These are phyloP conservation scores for Platanthera zijinensis DNA, from an alignment of 106 monocot genomes.

Conservation along the genomic window DNA sequence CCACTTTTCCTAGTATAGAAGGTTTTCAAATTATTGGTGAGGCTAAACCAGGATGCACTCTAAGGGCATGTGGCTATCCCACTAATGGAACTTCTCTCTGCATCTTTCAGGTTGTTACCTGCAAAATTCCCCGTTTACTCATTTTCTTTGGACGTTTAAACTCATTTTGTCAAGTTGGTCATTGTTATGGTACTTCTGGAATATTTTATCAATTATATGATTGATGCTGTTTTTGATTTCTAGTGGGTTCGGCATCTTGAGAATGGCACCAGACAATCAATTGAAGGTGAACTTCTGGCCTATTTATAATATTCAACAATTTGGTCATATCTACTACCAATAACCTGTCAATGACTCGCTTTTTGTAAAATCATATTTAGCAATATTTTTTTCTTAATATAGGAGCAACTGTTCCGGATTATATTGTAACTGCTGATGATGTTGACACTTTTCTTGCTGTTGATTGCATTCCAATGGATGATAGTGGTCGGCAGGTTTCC, in stretches of 20 bases:
- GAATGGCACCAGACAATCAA: slow-evolving; percentile 69
- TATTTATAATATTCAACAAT: not conserved
- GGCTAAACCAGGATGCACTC: slow-evolving; percentile 59
- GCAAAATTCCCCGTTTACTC: not conserved
- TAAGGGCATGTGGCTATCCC: slow-evolving; percentile 76
- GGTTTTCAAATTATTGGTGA: slow-evolving; percentile 84
- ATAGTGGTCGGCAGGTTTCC: slow-evolving; percentile 68
- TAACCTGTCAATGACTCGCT: not conserved
- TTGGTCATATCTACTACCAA: not conserved
- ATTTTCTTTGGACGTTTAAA: not conserved
- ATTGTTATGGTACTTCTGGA: not conserved
- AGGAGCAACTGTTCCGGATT: slow-evolving; percentile 81
- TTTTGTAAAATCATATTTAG: not conserved
- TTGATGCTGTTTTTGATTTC: slow-evolving; percentile 12
- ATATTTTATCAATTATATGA: slow-evolving; percentile 6
- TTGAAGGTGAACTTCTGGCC: slow-evolving; percentile 48
- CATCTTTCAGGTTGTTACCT: slow-evolving; percentile 62
- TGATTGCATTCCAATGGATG: slow-evolving; percentile 91
- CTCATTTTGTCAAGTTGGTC: not conserved
- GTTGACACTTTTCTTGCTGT: slow-evolving; percentile 74
- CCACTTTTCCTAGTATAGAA: slow-evolving; percentile 66
- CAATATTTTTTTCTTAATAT: slow-evolving; percentile 5
- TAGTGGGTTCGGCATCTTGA: slow-evolving; percentile 88
- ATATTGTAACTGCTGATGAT: slow-evolving; percentile 93
- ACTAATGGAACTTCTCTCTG: slow-evolving; percentile 79